Conservation (phyloP, 352 stramenopile species). For the Lagenidium giganteum region DNA sequence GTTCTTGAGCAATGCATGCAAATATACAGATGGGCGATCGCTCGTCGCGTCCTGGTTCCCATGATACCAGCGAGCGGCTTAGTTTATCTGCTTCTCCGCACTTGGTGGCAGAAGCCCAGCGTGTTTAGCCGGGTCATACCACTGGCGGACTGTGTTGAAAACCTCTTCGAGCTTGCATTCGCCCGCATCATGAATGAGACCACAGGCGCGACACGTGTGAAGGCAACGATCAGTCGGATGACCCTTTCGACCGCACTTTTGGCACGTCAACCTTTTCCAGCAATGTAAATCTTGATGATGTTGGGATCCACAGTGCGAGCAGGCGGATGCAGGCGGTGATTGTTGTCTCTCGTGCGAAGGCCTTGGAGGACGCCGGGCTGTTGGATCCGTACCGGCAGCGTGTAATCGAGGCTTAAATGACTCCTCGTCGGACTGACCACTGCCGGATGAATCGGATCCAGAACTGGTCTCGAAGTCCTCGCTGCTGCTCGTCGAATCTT, state of each 20-base stretch:
- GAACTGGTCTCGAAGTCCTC: too few species aligned
- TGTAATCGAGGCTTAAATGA: too few species aligned
- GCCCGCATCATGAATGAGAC: background rate
- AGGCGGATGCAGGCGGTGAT: too few species aligned
- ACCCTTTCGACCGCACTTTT: background rate
- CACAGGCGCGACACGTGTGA: background rate
- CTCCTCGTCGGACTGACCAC: too few species aligned
- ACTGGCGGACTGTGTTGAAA: background rate
- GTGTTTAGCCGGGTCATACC: background rate
- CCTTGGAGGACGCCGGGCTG: too few species aligned
- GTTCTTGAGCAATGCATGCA: too few species aligned
- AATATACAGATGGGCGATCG: slow-evolving; percentile 8
- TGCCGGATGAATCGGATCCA: too few species aligned
- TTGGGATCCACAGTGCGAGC: slow-evolving; percentile 1
- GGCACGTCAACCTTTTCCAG: background rate
- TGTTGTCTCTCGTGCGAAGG: too few species aligned
- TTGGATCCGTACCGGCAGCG: too few species aligned
- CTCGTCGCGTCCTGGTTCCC: slow-evolving; percentile 4
- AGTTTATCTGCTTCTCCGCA: slow-evolving; percentile 8
- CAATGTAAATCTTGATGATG: slow-evolving; percentile 1
- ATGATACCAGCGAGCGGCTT: slow-evolving; percentile 2
- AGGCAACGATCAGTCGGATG: background rate
- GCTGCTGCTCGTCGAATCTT: too few species aligned
- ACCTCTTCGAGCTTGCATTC: background rate
- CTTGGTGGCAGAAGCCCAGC: background rate